Evolutionary conservation across 257 asterid genomes (phyloP).

Genomic region (Lycium barbarum): DNA sequence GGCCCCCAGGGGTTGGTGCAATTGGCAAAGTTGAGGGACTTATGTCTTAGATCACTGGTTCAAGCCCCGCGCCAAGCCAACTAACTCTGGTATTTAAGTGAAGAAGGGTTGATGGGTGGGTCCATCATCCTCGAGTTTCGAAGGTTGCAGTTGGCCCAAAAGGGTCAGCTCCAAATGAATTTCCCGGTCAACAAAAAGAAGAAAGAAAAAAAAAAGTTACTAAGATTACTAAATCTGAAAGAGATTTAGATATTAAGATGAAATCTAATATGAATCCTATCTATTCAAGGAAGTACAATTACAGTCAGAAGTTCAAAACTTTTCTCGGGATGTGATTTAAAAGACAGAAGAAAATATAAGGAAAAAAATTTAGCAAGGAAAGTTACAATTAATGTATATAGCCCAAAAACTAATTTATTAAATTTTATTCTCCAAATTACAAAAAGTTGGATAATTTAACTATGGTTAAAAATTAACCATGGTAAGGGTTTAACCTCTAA

Average conservation of each 20-base stretch:
- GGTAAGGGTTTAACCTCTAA: slow-evolving; percentile 44
- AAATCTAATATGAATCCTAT: not conserved
- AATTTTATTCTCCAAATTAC: slow-evolving; percentile 29
- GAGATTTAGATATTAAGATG: not conserved
- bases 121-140: too few relatives aligned
- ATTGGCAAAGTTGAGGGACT: too few relatives aligned
- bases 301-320: not conserved
- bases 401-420: slow-evolving; percentile 3
- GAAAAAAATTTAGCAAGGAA: slow-evolving; percentile 29
- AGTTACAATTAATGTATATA: slow-evolving; percentile 36
- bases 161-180: too few relatives aligned
- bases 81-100: too few relatives aligned
- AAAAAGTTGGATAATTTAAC: slow-evolving; percentile 37
- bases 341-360: slow-evolving; percentile 7
- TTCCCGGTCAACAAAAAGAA: not conserved
- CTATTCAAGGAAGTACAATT: too few relatives aligned
- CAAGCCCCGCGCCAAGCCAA: not conserved
- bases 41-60: too few relatives aligned
- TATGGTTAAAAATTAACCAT: slow-evolving; percentile 46
- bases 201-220: not conserved
- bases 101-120: too few relatives aligned
- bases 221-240: not conserved
- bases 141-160: too few relatives aligned
- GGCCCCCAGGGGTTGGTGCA: too few relatives aligned
- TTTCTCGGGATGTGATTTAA: not conserved